A percentile compares a stretch with the other conserved stretches of the same genome.
Conservation (phyloP, 2,329 filamentous ascomycete genomes). For the Fusarium illudens region DNA sequence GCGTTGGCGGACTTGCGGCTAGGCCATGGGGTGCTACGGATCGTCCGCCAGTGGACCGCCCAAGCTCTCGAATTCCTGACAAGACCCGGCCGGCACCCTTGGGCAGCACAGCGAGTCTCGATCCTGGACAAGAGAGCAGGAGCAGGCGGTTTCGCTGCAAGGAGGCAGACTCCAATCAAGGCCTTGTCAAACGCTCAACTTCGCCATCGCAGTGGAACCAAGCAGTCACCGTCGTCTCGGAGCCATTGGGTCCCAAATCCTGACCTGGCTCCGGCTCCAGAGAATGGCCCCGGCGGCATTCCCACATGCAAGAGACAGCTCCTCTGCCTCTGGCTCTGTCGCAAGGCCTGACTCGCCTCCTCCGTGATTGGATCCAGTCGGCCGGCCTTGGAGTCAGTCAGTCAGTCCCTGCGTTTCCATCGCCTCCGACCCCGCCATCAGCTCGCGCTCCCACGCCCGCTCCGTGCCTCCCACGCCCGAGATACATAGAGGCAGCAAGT, state of each 20-base stretch:
- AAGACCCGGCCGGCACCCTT: conserved; percentile 1
- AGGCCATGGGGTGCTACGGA: conserved; percentile 19
- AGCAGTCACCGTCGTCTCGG: conserved; percentile 35
- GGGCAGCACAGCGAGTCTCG: conserved; percentile 21
- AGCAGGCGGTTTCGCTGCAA: conserved; percentile 2
- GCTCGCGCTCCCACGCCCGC: conserved; percentile 25
- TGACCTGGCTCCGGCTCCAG: conserved; percentile 13
- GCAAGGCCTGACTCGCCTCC: conserved; percentile 41
- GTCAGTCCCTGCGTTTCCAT: conserved; percentile 37
- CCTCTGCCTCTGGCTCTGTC: conserved; percentile 15
- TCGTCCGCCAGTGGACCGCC: background rate
- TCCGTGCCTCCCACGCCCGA: conserved; percentile 18
- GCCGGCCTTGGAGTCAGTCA: conserved; percentile 30
- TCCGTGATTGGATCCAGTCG: conserved; percentile 39
- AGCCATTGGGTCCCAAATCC: conserved; percentile 20
- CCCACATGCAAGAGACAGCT: conserved; percentile 39
- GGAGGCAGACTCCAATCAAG: conserved; percentile 35
- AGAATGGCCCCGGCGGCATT: conserved; percentile 24
- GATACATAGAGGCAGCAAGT: conserved; percentile 12
- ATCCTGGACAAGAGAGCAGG: conserved; percentile 13
- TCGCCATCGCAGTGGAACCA: conserved; percentile 38
- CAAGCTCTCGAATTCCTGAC: conserved; percentile 17
- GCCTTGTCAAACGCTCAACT: conserved; percentile 18
- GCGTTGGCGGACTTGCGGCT: conserved; percentile 1
- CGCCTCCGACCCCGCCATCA: conserved; percentile 38